These are phyloP conservation scores for Tolypocladium endophyticum DNA, from an alignment of 2,329 filamentous ascomycete genomes.

Conservation along the genomic window DNA sequence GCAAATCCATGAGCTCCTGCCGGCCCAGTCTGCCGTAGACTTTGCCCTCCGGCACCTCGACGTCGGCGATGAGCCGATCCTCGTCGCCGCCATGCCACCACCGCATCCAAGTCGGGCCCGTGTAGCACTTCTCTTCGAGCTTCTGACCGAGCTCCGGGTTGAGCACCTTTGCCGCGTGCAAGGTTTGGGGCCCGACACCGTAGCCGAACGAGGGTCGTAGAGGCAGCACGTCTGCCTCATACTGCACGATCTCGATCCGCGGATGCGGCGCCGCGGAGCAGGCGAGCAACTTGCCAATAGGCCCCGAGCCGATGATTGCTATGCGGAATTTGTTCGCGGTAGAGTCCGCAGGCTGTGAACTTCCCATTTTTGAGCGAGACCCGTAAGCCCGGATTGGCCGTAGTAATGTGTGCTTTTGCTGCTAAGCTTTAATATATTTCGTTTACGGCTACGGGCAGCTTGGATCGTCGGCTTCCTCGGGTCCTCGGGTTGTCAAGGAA, in stretches of 20 bases:
- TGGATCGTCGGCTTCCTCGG: background rate
- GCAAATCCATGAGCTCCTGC: constrained; percentile 1
- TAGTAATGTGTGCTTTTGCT: background rate
- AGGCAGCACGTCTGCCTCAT: background rate
- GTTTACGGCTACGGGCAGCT: background rate
- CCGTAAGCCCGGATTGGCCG: background rate
- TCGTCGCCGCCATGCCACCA: constrained; percentile 1
- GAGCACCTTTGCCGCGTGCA: background rate
- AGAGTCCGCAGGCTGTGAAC: background rate
- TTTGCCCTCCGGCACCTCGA: constrained; percentile 1
- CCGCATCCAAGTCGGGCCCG: background rate
- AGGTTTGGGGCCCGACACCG: background rate
- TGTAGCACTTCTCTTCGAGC: constrained; percentile 1
- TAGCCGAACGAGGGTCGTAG: background rate
- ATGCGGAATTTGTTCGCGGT: constrained; percentile 6
- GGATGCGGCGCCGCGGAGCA: background rate
- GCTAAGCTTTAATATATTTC: background rate
- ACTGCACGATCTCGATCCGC: background rate
- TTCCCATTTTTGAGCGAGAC: background rate
- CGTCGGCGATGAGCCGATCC: constrained; percentile 1
- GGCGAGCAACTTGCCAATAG: constrained; percentile 1
- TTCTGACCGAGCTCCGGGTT: background rate
- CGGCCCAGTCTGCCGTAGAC: background rate
- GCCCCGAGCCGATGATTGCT: constrained; percentile 2
- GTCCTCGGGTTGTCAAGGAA: background rate